Conservation (phyloP, 345 rosid genomes). For the Gossypium longicalyx region DNA sequence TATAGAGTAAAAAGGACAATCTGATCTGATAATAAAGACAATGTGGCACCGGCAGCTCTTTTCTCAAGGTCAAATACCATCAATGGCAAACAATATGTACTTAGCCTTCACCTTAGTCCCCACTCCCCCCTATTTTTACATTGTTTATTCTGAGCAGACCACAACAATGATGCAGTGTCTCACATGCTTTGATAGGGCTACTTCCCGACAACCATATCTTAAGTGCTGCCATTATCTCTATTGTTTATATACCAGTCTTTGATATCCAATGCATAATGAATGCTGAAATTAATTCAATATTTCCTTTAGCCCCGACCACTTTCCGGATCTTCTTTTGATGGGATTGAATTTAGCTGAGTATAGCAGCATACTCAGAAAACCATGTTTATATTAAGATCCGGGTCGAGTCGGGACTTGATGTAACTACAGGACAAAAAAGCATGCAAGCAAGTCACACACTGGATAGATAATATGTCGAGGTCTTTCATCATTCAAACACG, state of each 20-base stretch:
- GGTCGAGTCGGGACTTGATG: no score
- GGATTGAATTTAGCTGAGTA: neutral
- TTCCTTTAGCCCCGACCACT: neutral
- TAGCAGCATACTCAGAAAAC: neutral
- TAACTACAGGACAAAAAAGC: neutral
- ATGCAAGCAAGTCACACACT: slow-evolving; percentile 41
- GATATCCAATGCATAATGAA: neutral
- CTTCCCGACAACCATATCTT: slow-evolving; percentile 29
- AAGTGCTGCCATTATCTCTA: slow-evolving; percentile 26
- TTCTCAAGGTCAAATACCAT: neutral
- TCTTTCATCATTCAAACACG: slow-evolving; percentile 21
- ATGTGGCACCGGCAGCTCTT: neutral
- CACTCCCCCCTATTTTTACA: neutral
- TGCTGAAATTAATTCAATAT: neutral
- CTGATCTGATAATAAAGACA: neutral
- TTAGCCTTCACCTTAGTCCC: neutral
- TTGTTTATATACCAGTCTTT: neutral
- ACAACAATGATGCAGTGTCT: slow-evolving; percentile 25
- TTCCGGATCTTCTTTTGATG: neutral
- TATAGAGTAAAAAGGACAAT: neutral
- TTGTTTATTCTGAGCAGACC: neutral
- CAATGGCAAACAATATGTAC: neutral
- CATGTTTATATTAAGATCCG: neutral
- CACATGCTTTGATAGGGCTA: slow-evolving; percentile 27
- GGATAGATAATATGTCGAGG: slow-evolving; percentile 14